Evolutionary conservation across 164 flowering plant genomes (phyloP), one percentile per base, ranked within the genome.

Genomic region (Euptelea pleiosperma): DNA sequence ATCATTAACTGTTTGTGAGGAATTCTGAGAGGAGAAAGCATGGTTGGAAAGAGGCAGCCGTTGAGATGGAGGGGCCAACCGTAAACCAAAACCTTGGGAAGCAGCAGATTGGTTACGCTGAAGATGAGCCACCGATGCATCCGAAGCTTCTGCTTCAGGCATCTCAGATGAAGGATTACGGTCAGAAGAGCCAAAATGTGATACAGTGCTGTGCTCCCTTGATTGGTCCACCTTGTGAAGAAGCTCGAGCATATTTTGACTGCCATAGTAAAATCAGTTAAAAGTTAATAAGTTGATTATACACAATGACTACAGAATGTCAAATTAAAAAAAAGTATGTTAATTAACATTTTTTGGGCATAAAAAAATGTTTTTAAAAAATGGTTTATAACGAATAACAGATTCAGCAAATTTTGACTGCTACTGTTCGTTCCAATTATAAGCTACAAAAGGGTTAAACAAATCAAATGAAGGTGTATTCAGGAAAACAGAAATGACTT

Each of bases 221-320:
- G 85, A 73, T 55, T 77, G 88, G 49, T 89, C 96, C 66, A 85
- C 91, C 79, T 89, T 89, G 60, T 85, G 82, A 64, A 86, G 83
- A 67, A 88, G 96, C 71, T 91, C 90, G 16, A 88, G 87, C 94
- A 91, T 86, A 73, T 91, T 81, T 71, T 82, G 87, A 73, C 96
- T 91, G 82, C 71, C 62, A 67, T 6, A 31, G 22, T 58, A 28
- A 51, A 36, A n/a, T 57, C 33, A 58, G 15, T 33, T 14, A 26
- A 35, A 45, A 48, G 2, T 9, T 31, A 2, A 18, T 18, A 45
- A 45, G 19, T 35, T n/a, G 25, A 28, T 15, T 29, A 14, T 12
- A 50, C 44, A 26, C 9, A 30, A 57, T 21, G 12, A 33, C 8
- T 16, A 10, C 4, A 57, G 11, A n/a, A 10, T 9, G 6, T 12